Evolutionary conservation across 2,329 filamentous ascomycete species (phyloP), one percentile per base, ranked within the genome.

Genomic region (Madurella fahalii): DNA sequence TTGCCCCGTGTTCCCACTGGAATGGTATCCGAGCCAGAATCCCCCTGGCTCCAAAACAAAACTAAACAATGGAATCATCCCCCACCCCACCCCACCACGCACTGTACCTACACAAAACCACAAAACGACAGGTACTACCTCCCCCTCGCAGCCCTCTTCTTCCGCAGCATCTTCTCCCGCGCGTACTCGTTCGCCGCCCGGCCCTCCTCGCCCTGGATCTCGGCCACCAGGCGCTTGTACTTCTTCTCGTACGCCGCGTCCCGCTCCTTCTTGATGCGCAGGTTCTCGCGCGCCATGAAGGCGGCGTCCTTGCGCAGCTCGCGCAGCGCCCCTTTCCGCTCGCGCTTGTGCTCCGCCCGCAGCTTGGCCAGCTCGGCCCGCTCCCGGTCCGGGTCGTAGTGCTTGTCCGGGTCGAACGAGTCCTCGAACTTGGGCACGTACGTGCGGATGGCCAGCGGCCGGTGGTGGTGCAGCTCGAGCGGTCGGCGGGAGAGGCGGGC

Each of bases 221-320:
- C 92, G 9, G 92, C 89, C 63, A 97, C 84, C 57, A 99, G 78
- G 61, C 87, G 83, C 79, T 87, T 89, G 77, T 93, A 95, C 81
- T 97, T 97, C 79, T 89, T 89, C 78, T 97, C 93, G 78, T 99
- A 97, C 61, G 89, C 91, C 54, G 83, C 84, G 77, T 97, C 94
- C 75, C 84, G 86, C 75, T 89, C 89, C 80, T 92, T 96, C 85
- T 97, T 97, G 77, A 95, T 80, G 65, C 84, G 82, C 66, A 99
- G 78, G 72, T 89, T 89, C 80, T 96, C 92, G 63, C 93, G 81
- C 34, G 91, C 90, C 75, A 97, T 84, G 68, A 99, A 97, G 71
- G 88, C 90, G 52, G 91, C 89, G 66, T 99, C 95, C 79, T 96
- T 97, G 68, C 94, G 83, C 64, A 99, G 77, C 74, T 99, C 94